Evolutionary conservation across 2,329 filamentous ascomycete species (phyloP).

Genomic region (Ilyonectria robusta): DNA sequence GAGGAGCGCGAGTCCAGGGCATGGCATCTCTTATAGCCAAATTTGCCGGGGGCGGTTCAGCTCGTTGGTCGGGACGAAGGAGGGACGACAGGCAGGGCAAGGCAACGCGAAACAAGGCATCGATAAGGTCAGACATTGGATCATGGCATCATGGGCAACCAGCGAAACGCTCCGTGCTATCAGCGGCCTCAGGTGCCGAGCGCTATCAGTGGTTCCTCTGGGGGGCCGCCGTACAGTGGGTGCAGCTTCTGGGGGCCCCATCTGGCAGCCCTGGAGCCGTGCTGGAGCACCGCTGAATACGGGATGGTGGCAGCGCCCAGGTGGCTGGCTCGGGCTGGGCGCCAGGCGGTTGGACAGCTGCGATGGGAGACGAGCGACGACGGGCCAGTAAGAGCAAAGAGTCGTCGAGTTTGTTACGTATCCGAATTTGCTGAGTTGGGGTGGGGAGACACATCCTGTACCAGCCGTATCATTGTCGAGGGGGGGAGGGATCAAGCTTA

Average conservation of each 20-base stretch:
- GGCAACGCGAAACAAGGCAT: constrained; percentile 13
- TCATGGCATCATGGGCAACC: constrained; percentile 25
- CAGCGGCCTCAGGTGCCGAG: constrained; percentile 37
- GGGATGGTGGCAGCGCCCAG: constrained; percentile 37
- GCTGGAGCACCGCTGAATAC: constrained; percentile 33
- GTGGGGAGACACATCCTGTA: constrained; percentile 12
- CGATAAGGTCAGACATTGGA: constrained; percentile 33
- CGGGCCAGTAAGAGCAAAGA: constrained; percentile 44
- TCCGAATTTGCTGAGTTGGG: constrained; percentile 53
- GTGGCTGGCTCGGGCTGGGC: constrained; percentile 32
- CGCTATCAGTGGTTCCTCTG: constrained; percentile 6
- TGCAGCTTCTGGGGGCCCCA: constrained; percentile 6
- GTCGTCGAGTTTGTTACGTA: constrained; percentile 51
- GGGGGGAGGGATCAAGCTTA: constrained; percentile 27
- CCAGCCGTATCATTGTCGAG: constrained; percentile 14
- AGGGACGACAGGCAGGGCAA: background rate
- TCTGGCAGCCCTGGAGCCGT: constrained; percentile 23
- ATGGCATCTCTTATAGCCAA: constrained; percentile 45
- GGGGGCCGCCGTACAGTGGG: background rate
- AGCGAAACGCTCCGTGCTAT: constrained; percentile 1
- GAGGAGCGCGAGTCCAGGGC: constrained; percentile 36
- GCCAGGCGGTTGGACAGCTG: constrained; percentile 33
- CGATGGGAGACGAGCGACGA: constrained; percentile 27
- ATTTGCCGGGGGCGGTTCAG: constrained; percentile 18
- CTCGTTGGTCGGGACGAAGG: constrained; percentile 8